Conservation (phyloP, 2,329 filamentous ascomycete species). For the Xylariaceae sp. region DNA sequence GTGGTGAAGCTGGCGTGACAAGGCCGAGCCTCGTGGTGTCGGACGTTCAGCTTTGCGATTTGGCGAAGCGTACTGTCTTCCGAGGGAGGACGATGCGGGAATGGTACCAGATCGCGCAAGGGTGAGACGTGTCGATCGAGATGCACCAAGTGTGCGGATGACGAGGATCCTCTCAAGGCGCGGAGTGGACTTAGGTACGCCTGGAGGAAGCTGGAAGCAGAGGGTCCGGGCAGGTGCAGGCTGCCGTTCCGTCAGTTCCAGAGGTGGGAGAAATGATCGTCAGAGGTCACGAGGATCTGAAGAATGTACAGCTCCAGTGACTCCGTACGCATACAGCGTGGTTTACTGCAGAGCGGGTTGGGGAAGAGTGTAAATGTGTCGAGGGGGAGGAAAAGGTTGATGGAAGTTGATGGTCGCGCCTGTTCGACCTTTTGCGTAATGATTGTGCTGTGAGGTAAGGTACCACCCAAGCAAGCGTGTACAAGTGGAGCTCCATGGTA, state of each 20-base stretch:
- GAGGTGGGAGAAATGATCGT: conserved; percentile 3
- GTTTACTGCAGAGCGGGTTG: background rate
- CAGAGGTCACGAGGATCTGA: conserved; percentile 1
- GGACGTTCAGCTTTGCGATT: conserved; percentile 19
- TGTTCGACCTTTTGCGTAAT: background rate
- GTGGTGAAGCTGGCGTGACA: conserved; percentile 4
- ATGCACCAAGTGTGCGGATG: background rate
- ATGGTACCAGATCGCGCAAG: conserved; percentile 1
- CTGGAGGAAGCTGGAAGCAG: conserved; percentile 15
- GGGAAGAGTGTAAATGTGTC: background rate
- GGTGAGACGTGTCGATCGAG: background rate
- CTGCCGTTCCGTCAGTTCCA: conserved; percentile 20
- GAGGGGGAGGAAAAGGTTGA: background rate
- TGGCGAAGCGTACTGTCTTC: conserved; percentile 4
- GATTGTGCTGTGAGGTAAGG: background rate
- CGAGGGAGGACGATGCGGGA: conserved; percentile 2
- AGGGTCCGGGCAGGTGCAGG: conserved; percentile 24
- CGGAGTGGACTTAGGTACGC: conserved; percentile 10
- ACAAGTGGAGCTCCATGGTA: too few species aligned
- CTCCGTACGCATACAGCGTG: background rate
- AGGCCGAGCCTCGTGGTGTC: conserved; percentile 15
- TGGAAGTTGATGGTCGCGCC: background rate
- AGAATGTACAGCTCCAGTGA: background rate
- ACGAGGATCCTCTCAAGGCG: conserved; percentile 1
- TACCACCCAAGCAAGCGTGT: too few species aligned